Base-by-base conservation (phyloP, 495 filamentous ascomycete genomes). In the Letharia lupina region DNA sequence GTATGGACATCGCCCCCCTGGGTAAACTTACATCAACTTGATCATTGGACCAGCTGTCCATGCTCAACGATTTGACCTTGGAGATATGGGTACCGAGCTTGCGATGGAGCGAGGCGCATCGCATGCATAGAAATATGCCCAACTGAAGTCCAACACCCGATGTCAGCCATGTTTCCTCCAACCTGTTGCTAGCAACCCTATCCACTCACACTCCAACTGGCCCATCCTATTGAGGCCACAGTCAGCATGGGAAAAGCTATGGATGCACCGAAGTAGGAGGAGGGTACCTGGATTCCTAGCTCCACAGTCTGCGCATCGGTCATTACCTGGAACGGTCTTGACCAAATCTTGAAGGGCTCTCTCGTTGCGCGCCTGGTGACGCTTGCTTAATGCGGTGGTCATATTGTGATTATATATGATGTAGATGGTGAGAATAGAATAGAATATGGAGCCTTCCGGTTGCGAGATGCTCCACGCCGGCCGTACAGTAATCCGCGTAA, bases 71-170 rank as follows among this genome's bases (percentile, higher is more conserved):
- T 77, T 98, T 98, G 77, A 98, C 91, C 76, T 98, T 98, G 56
- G 93, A 96, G 64, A 98, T 90, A 74, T 98, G 94, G 61, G 93
- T 98, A 62, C 95, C 95, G 71, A 98, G 82, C 77, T 98, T 98
- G 71, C 94, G 91, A 80, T 98, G 94, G 74, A 98, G 80, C 40
- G 91, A 84, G 65, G 93, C 94, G 83, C 94, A 98, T 74, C 95
- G 91, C 89, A 97, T 93, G 79, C 94, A 98, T 9, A 98, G 83
- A 77, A 98, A 98, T 61, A 97, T 85, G 42, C 94, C 94, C 77
- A 98, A 81, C 92, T 96, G 73, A 70, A 67, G 63, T 66, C 62
- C 65, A 45, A 15, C 59, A 4, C 35, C 37, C 39, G 31, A 37
- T 39, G 44, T 70, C 45, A 67, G 54, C 47, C 4, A 64, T 54